Evolutionary conservation across 164 flowering plant genomes (phyloP).

Genomic region (Sextonia rubra): DNA sequence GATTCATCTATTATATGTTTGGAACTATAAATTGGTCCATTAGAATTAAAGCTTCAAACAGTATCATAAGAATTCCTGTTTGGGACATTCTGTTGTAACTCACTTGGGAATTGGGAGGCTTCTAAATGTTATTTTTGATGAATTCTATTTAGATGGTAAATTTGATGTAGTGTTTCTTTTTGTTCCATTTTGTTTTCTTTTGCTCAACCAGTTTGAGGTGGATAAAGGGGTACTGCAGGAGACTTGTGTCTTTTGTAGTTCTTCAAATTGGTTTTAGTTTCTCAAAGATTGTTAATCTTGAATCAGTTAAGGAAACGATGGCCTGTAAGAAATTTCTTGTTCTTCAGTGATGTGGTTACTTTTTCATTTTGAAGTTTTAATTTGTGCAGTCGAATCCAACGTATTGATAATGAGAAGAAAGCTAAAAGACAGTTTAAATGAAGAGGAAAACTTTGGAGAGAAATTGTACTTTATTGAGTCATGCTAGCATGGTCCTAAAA

Average conservation of each 20-base stretch:
- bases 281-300: not conserved
- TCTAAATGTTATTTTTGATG: too few relatives aligned
- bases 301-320: not conserved
- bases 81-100: not conserved
- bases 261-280: not conserved
- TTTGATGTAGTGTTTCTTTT: not conserved
- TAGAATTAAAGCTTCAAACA: not conserved
- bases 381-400: not conserved
- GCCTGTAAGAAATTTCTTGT: not conserved
- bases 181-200: not conserved
- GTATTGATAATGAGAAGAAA: too few relatives aligned
- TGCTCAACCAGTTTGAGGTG: not conserved
- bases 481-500: too few relatives aligned
- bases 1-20: not conserved
- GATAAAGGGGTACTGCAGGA: not conserved
- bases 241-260: not conserved
- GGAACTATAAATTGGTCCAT: not conserved
- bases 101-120: too few relatives aligned
- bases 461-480: too few relatives aligned
- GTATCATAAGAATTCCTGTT: not conserved
- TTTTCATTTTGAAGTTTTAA: too few relatives aligned
- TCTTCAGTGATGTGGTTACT: not conserved
- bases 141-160: too few relatives aligned
- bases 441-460: too few relatives aligned
- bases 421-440: too few relatives aligned